Base-by-base conservation (phyloP, 805 yeast species). In the Candida rishiriensis region DNA sequence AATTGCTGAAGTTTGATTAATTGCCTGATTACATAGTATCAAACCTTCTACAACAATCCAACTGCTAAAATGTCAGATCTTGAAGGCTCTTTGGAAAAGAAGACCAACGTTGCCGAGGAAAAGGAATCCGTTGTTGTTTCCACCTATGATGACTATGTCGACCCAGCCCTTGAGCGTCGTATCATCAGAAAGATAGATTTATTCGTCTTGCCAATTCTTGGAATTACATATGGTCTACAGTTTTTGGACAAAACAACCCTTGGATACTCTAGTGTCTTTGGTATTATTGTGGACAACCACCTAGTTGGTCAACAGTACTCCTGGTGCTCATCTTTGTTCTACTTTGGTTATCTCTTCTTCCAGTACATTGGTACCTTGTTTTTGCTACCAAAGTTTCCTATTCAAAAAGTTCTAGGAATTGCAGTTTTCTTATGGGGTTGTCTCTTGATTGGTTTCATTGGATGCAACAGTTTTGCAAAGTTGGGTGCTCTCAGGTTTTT, bases 371-470 rank as follows among this genome's bases (percentile, higher is more conserved):
- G 81, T 80, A 10, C 71, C 73, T 6, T 60, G 67, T 13, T 54
- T 37, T 39, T 71, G 2, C 57, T 80, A 14, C 88, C 83, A 57
- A 73, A 65, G 47, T 71, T 78, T 40, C 82, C 82, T 2, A 68
- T 82, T 51, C 72, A 79, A 7, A 76, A 73, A 49, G 63, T 77
- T 1, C 67, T 74, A 3, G 66, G 77, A 11, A 48, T 59, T 0
- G 73, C 72, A 48, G 69, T 81, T 39, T 51, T 80, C 10, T 36
- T 75, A 0, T 83, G 88, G 88, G 88, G 88, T 11, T 56, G 77
- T 15, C 55, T 79, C 35, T 64, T 75, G 34, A 60, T 76, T 17
- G 79, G 73, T 45, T 73, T 83, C 1, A 72, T 63, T 68, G 57
- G 70, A 59, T 34, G 66, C 64, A 49, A 60, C 67, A 56, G 63